These are phyloP conservation scores for Emiliania huxleyi DNA, from an alignment of 78 protist species.

Conservation along the genomic window DNA sequence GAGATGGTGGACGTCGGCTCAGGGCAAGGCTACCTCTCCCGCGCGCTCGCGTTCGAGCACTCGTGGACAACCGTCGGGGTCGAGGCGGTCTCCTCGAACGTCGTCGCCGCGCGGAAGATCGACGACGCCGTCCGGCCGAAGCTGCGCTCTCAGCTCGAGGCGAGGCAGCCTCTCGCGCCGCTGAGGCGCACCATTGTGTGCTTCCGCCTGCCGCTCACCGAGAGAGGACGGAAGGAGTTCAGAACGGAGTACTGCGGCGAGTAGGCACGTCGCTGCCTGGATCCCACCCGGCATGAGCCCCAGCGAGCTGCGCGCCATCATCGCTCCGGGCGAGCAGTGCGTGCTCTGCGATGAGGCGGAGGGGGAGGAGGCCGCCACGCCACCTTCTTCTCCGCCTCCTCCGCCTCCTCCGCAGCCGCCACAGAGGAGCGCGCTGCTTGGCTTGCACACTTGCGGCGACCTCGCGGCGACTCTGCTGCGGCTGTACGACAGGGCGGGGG, in stretches of 20 bases:
- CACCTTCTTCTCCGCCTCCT: too few relatives aligned
- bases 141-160: not conserved
- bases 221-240: too few relatives aligned
- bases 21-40: not conserved
- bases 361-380: too few relatives aligned
- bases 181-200: not conserved
- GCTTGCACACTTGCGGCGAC: not conserved
- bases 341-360: too few relatives aligned
- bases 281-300: too few relatives aligned
- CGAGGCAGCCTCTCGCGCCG: not conserved
- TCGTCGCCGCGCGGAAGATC: not conserved
- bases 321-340: too few relatives aligned
- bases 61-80: not conserved
- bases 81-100: not conserved
- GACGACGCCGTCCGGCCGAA: not conserved
- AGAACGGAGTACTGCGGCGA: too few relatives aligned
- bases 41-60: not conserved
- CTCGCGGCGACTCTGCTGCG: not conserved
- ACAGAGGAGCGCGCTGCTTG: not conserved
- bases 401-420: too few relatives aligned
- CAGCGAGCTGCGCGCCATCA: too few relatives aligned
- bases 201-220: too few relatives aligned
- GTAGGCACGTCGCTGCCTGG: too few relatives aligned
- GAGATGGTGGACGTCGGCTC: not conserved
- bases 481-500: not conserved